Evolutionary conservation across 805 yeast species (phyloP).

Genomic region (Ogataea thermomethanolica): DNA sequence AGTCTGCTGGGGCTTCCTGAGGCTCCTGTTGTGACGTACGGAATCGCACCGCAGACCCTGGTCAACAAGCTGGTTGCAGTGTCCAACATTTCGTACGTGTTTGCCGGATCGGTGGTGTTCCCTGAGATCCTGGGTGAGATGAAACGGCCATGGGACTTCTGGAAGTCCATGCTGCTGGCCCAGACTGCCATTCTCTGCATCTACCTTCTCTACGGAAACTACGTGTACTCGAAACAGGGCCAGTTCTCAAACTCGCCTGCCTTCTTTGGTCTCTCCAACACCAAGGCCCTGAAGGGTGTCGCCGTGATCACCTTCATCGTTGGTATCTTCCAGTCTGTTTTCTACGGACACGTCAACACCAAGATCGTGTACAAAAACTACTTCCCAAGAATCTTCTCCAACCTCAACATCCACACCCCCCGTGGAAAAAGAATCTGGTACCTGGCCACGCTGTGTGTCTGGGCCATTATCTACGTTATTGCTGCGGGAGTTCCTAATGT

Average conservation of each 20-base stretch:
- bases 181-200: constrained; percentile 38
- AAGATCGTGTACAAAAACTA: constrained; percentile 42
- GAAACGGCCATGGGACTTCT: constrained; percentile 46
- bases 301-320: constrained; percentile 37
- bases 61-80: constrained; percentile 36
- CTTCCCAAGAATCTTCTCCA: constrained; percentile 33
- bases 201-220: constrained; percentile 41
- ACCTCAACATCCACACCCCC: constrained; percentile 33
- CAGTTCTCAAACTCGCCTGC: constrained; percentile 44
- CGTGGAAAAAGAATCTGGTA: constrained; percentile 28
- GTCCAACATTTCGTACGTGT: constrained; percentile 46
- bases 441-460: constrained; percentile 13
- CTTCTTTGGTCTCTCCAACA: constrained; percentile 39
- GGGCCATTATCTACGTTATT: constrained; percentile 19
- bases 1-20: constrained; percentile 18
- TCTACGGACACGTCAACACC: constrained; percentile 46
- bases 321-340: constrained; percentile 42
- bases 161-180: constrained; percentile 44
- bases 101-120: constrained; percentile 50
- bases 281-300: constrained; percentile 33
- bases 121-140: constrained; percentile 47
- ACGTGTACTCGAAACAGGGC: constrained; percentile 44
- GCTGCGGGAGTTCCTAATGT: constrained; percentile 30
- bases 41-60: constrained; percentile 19
- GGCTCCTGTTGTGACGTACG: constrained; percentile 21